Base-by-base conservation (phyloP, 2,329 filamentous ascomycete species). In the Botrytis pseudocinerea region DNA sequence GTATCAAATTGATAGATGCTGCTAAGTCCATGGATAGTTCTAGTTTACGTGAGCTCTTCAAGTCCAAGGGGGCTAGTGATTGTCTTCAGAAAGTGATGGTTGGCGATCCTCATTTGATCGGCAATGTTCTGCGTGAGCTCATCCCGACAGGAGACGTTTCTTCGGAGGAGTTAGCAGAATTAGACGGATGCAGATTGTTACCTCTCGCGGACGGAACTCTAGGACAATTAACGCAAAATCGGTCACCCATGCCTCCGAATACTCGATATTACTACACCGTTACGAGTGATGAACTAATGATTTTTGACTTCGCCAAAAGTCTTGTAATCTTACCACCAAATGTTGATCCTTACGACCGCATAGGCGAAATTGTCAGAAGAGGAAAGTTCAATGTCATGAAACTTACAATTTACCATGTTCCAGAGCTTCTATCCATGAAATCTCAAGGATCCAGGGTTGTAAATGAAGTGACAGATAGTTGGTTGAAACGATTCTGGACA, bases 161-260 rank as follows among this genome's bases (percentile, higher is more conserved):
- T 38, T 8, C 68, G 35, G 38, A 54, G 5, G 76, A 74, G 25
- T 51, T 75, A 18, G 51, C 75, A 25, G 66, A 77, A 16, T 70
- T 81, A 22, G 73, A 78, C 48, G 78, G 76, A 12, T 80, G 80
- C 60, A 69, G 74, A 35, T 62, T 81, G 69, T 38, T 80, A 10
- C 80, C 78, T 7, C 75, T 81, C 9, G 73, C 69, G 38, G 71
- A 79, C 61, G 75, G 76, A 22, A 76, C 22, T 16, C 62, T 80
- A 35, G 78, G 74, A 22, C 64, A 54, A 7, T n/a, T 66, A 75
- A 73, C 22, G 54, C 78, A 7, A 48, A 57, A 20, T 28, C 75
- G 69, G 1, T 73, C 8, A 46, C 64, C n/a, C 9, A 61, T 44
- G 14, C 70, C 28, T 65, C 28, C 12, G 9, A 57, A 35, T 28